Evolutionary conservation across 2,329 filamentous ascomycete species (phyloP).

Genomic region (Chaetomium olivaceum): DNA sequence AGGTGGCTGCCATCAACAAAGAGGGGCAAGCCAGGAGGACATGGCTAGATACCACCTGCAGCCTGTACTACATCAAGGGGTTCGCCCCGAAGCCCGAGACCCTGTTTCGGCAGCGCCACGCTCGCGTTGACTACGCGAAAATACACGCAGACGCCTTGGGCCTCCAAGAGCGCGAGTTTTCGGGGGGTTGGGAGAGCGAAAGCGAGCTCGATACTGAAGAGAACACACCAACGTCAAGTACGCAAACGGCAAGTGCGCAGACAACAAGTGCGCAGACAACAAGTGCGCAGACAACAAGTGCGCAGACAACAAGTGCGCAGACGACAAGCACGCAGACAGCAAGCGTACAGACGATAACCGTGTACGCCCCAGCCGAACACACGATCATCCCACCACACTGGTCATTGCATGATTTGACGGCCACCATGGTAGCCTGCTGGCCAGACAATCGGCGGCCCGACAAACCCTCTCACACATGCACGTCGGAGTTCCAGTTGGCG

Average conservation of each 20-base stretch:
- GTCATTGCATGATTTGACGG: no score
- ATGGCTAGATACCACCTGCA: constrained; percentile 32
- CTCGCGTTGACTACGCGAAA: constrained; percentile 3
- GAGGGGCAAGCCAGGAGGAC: constrained; percentile 1
- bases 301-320: no score
- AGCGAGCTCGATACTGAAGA: constrained; percentile 15
- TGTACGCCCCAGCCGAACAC: no score
- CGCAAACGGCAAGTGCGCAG: no score
- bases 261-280: neutral
- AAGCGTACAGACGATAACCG: no score
- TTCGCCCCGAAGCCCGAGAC: constrained; percentile 16
- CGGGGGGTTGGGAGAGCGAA: neutral
- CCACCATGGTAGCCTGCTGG: neutral
- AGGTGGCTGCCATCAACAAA: constrained; percentile 27
- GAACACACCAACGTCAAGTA: no score
- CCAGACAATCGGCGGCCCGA: neutral
- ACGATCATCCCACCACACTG: no score
- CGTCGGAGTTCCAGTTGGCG: constrained; percentile 16
- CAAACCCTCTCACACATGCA: neutral
- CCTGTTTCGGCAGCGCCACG: constrained; percentile 11
- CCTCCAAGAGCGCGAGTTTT: constrained; percentile 3
- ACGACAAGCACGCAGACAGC: no score
- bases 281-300: neutral
- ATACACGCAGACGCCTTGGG: neutral
- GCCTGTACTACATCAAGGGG: constrained; percentile 32